phyloP scores from a whole-genome alignment of 2,329 filamentous ascomycete species.

The Ophiognomonia clavigignenti-juglandacearum region DNA sequence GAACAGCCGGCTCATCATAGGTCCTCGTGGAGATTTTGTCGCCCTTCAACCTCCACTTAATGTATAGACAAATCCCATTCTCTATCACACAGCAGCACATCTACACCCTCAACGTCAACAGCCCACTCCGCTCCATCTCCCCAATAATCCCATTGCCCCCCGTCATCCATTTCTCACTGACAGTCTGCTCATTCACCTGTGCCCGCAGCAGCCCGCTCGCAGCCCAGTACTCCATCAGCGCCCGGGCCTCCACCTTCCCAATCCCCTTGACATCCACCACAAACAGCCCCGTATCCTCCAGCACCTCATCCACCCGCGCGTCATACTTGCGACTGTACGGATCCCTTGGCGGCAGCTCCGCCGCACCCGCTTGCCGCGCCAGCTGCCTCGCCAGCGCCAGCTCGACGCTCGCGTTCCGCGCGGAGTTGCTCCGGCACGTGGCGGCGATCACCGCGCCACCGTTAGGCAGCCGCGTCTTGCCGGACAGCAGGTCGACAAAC shows the following conservation, averaged over 20 bases:
- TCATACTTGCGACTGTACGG: constrained; percentile 55
- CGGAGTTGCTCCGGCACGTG: constrained; percentile 67
- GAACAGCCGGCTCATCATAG: too few species aligned
- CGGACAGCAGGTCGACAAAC: constrained; percentile 69
- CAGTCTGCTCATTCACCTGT: constrained; percentile 63
- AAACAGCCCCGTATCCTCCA: constrained; percentile 38
- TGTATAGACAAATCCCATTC: not conserved
- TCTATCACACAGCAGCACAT: not conserved
- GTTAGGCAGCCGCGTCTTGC: constrained; percentile 54
- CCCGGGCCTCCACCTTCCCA: constrained; percentile 67
- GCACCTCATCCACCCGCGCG: constrained; percentile 46
- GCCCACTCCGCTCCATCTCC: constrained; percentile 69
- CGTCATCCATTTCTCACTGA: constrained; percentile 80
- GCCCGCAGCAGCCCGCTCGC: constrained; percentile 73
- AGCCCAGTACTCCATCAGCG: constrained; percentile 90
- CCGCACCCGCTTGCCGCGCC: constrained; percentile 32
- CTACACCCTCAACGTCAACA: constrained; percentile 44
- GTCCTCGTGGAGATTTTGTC: too few species aligned
- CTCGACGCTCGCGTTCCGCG: constrained; percentile 60
- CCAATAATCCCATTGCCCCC: constrained; percentile 77
- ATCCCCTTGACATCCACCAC: constrained; percentile 61
- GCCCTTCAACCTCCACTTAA: not conserved
- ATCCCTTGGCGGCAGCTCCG: constrained; percentile 35
- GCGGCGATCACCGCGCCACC: constrained; percentile 76
- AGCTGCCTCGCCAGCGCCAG: constrained; percentile 57